Base-by-base conservation (phyloP, 352 stramenopile species). In the Phytophthora meadii region DNA sequence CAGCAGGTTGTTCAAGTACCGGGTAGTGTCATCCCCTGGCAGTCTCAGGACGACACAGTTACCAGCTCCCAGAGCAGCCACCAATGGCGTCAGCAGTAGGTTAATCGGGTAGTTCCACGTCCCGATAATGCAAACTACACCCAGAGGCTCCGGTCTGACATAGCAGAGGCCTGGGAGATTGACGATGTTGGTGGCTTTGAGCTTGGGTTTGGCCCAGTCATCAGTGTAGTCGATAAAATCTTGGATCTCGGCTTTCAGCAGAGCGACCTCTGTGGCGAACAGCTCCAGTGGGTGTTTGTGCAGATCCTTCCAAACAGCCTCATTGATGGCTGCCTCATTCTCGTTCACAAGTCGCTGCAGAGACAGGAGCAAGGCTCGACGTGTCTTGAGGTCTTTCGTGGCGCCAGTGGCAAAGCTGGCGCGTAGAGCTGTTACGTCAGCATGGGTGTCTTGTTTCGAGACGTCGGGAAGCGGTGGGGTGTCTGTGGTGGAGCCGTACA, bases 41-140 rank as follows among this genome's bases (percentile, higher is more conserved):
- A 93, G 61, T 34, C 98, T 98, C 44, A 99, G 50, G 12, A 99
- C 57, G 15, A 69, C 85, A n/a, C 87, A 93, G 83, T 99, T 99
- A 14, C 97, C 97, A 0, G 92, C 97, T 6, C 80, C 80, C 15
- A 98, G 58, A 8, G 86, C 89, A 8, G 81, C 84, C 5, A 94
- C 69, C 7, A 97, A 65, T 14, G 91, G 90, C 63, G 83, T 77
- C 5, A 98, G 59, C 14, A 77, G 59, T 39, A 98, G 68, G 15
- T 83, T 72, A 14, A 98, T 55, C 0, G 95, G 95, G 65, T 97
- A 98, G 70, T 98, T 98, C 88, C 91, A 98, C 68, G 89, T 93
- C 36, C 85, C 79, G 9, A 98, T 94, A 74, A 98, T 66, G 27
- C 89, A 96, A 6, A 95, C 89, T 22, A 97, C 87, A 30, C 93